phyloP scores from a whole-genome alignment of 306 rosid species.

The Quercus bicolor region DNA sequence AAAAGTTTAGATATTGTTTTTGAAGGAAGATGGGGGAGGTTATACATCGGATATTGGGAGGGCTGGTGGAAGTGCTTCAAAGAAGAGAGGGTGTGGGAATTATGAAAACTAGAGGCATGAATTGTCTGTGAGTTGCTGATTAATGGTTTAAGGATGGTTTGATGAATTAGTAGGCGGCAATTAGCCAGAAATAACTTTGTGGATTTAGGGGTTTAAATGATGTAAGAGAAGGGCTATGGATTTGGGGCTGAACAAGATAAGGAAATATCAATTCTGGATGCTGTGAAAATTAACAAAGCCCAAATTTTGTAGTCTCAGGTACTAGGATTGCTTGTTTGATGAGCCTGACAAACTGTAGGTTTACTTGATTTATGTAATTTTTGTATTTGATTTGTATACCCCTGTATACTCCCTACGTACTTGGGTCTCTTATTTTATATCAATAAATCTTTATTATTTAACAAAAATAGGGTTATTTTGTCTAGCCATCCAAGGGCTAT shows the following conservation, averaged over 20 bases:
- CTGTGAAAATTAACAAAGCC: too few species aligned
- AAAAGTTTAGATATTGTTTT: not conserved
- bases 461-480: not conserved
- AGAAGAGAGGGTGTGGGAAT: not conserved
- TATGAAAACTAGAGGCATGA: not conserved
- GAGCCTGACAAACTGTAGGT: not conserved
- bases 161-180: not conserved
- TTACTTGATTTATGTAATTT: not conserved
- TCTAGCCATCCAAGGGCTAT: not conserved
- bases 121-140: not conserved
- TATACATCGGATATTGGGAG: not conserved
- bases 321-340: not conserved
- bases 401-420: too few species aligned
- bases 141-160: not conserved
- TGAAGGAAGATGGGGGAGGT: not conserved
- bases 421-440: too few species aligned
- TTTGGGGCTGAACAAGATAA: not conserved
- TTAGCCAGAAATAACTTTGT: not conserved
- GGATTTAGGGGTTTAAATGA: too few species aligned
- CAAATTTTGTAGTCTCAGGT: too few species aligned
- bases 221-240: not conserved
- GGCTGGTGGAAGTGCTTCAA: not conserved
- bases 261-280: too few species aligned
- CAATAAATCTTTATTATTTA: too few species aligned
- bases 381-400: too few species aligned